Evolutionary conservation across 805 yeast species (phyloP).

Genomic region (Saccharomycopsis guyanensis): DNA sequence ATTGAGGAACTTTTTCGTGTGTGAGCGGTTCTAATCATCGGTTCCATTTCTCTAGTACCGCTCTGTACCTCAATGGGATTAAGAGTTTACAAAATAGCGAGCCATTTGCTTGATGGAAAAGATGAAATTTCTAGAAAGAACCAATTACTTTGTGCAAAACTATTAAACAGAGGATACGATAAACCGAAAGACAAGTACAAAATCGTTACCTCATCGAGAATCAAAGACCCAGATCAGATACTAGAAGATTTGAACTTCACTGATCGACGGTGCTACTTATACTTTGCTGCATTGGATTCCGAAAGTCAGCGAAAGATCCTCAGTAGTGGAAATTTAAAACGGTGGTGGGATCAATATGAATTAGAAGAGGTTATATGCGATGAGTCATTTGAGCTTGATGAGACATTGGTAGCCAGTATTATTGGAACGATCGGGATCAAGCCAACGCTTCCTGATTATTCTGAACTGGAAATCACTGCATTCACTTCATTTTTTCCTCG

Average conservation of each 20-base stretch:
- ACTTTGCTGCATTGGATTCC: not conserved
- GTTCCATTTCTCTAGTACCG: too few relatives aligned
- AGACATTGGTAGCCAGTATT: slow-evolving; percentile 22
- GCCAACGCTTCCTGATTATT: slow-evolving; percentile 21
- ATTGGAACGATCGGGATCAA: slow-evolving; percentile 33
- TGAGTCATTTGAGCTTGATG: slow-evolving; percentile 22
- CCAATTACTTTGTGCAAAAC: slow-evolving; percentile 22
- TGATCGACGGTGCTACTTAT: not conserved
- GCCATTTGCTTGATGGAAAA: slow-evolving; percentile 1
- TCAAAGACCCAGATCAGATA: slow-evolving; percentile 26
- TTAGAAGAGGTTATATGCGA: slow-evolving; percentile 2
- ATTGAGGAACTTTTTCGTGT: too few relatives aligned
- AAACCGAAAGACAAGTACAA: slow-evolving; percentile 38
- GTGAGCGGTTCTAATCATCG: too few relatives aligned
- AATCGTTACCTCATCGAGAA: slow-evolving; percentile 35
- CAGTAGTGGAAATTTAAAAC: slow-evolving; percentile 20
- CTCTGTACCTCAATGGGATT: too few relatives aligned
- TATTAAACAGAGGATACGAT: slow-evolving; percentile 46
- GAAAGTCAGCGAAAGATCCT: not conserved
- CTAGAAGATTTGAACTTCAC: slow-evolving; percentile 26
- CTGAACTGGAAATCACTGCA: slow-evolving; percentile 40
- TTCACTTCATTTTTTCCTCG: slow-evolving; percentile 43
- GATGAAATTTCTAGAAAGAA: not conserved
- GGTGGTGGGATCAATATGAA: slow-evolving; percentile 10
- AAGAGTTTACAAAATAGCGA: slow-evolving; percentile 2